A percentile compares a stretch with the other conserved stretches of the same genome.
These are phyloP conservation scores for Linderina pennispora DNA, from an alignment of 192 early-diverging fungal species.

Conservation along the genomic window DNA sequence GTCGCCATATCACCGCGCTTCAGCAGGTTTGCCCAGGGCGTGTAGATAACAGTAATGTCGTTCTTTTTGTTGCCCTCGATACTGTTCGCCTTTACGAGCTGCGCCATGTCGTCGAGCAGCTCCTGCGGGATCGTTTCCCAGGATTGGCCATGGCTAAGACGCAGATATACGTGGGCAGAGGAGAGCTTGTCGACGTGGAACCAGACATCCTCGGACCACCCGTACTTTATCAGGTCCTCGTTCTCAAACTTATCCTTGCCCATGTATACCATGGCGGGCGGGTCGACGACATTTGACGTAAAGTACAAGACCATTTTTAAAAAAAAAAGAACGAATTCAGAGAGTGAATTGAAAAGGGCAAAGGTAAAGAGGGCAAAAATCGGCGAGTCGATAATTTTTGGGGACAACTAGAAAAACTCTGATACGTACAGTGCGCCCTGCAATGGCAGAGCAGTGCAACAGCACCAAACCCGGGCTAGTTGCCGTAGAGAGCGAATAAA, in stretches of 20 bases:
- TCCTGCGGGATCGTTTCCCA: constrained; percentile 77
- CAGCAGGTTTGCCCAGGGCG: constrained; percentile 83
- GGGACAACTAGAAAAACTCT: too few species aligned
- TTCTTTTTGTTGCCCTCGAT: constrained; percentile 96
- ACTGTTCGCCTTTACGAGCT: constrained; percentile 95
- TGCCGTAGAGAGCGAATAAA: too few species aligned
- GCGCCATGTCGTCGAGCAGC: constrained; percentile 80
- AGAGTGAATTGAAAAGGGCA: too few species aligned
- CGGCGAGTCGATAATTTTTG: too few species aligned
- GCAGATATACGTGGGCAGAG: constrained; percentile 94
- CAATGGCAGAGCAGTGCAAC: too few species aligned
- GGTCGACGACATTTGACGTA: constrained; percentile 58
- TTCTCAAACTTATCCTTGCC: constrained; percentile 99
- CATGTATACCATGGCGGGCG: constrained; percentile 86
- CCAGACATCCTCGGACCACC: constrained; percentile 89
- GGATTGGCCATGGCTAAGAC: constrained; percentile 56
- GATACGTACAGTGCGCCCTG: too few species aligned
- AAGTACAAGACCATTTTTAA: constrained; percentile 78
- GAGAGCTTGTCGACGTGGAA: constrained; percentile 98
- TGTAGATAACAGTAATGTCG: constrained; percentile 90
- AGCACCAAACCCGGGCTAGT: too few species aligned
- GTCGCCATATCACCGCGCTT: constrained; percentile 93
- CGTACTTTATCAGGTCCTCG: constrained; percentile 93
- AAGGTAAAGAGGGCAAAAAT: too few species aligned
- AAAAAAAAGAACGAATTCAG: too few species aligned